These are phyloP conservation scores for Ulvella scutata DNA, from an alignment of 139 green algal genomes.

Conservation along the genomic window DNA sequence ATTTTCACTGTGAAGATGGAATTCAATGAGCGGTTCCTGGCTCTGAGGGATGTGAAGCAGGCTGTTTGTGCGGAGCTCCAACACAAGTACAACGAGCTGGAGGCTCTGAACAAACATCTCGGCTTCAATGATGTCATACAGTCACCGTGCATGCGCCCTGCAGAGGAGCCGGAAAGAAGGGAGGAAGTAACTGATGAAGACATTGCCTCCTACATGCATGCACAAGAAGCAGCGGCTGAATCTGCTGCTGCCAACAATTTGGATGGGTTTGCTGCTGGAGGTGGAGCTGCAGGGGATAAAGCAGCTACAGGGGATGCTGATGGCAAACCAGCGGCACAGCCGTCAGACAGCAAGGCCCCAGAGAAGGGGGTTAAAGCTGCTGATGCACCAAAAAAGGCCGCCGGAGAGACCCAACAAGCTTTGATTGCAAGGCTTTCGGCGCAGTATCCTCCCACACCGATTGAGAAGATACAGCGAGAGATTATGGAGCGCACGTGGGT, in stretches of 20 bases:
- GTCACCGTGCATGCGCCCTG: background rate
- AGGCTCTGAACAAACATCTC: slow-evolving; percentile 16
- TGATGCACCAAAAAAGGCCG: background rate
- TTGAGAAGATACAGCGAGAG: background rate
- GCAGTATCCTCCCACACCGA: background rate
- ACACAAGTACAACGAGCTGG: slow-evolving; percentile 3
- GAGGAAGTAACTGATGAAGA: slow-evolving; percentile 17
- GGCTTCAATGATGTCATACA: slow-evolving; percentile 9
- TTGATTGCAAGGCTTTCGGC: background rate
- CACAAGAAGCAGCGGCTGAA: background rate
- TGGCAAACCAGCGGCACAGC: too few species aligned
- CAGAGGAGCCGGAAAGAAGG: slow-evolving; percentile 11
- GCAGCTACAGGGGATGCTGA: too few species aligned
- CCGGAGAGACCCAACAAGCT: background rate
- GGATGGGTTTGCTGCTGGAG: background rate
- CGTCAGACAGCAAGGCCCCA: background rate
- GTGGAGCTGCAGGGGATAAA: too few species aligned
- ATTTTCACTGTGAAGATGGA: slow-evolving; percentile 28
- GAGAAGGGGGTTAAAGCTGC: background rate
- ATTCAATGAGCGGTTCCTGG: slow-evolving; percentile 53
- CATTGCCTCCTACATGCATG: background rate
- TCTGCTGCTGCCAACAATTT: background rate
- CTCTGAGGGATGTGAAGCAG: slow-evolving; percentile 39
- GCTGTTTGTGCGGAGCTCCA: slow-evolving; percentile 12
- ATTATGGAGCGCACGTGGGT: too few species aligned